These are phyloP conservation scores for Smallanthus sonchifolius DNA, from an alignment of 129 eudicot genomes.

Conservation along the genomic window DNA sequence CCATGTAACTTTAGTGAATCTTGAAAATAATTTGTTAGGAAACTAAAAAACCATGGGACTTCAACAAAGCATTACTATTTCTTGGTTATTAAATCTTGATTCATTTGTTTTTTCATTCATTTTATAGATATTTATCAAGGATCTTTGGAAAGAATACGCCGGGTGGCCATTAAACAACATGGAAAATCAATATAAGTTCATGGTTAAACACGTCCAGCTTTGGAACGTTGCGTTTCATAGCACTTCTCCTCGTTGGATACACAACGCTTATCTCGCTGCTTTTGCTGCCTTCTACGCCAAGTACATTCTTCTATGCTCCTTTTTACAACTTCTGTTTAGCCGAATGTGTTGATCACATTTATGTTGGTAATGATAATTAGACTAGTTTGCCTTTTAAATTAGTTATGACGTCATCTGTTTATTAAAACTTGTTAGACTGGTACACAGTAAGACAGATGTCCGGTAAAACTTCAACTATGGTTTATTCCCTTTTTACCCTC, in stretches of 20 bases:
- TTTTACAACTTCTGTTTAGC: neutral
- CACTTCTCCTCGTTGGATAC: constrained; percentile 96
- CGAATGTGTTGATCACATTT: too few relatives aligned
- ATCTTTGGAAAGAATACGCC: constrained; percentile 94
- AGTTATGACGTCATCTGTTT: too few relatives aligned
- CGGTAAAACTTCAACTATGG: too few relatives aligned
- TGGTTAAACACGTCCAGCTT: constrained; percentile 91
- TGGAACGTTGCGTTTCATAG: constrained; percentile 94
- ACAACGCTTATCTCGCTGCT: constrained; percentile 77
- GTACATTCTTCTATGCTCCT: constrained; percentile 35
- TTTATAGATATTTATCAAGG: constrained; percentile 71
- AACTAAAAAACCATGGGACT: too few relatives aligned
- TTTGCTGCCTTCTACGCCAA: constrained; percentile 95
- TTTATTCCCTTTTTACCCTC: too few relatives aligned
- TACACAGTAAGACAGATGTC: too few relatives aligned
- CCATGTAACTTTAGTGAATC: too few relatives aligned
- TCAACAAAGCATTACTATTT: too few relatives aligned
- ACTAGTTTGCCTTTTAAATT: too few relatives aligned
- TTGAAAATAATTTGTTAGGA: too few relatives aligned
- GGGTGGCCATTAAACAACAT: constrained; percentile 97
- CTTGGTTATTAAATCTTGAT: neutral
- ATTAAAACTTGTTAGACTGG: too few relatives aligned
- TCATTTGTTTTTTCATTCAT: neutral
- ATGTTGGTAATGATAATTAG: too few relatives aligned
- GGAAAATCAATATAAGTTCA: constrained; percentile 91